phyloP scores from a whole-genome alignment of 164 flowering plant genomes.

The Stephania japonica region DNA sequence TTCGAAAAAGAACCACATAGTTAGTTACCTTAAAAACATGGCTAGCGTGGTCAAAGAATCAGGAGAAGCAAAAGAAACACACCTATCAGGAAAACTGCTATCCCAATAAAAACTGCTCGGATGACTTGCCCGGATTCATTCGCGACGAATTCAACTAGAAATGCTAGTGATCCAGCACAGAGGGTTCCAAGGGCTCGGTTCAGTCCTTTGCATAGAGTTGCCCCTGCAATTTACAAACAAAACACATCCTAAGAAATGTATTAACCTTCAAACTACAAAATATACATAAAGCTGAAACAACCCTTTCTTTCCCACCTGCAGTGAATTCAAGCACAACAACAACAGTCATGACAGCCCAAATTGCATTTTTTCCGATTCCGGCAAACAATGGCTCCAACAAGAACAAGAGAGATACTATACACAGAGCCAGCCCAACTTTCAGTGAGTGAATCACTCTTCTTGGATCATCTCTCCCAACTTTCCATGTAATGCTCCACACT shows the following conservation, averaged over 20 bases:
- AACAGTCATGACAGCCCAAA: conserved; percentile 98
- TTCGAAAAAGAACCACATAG: not conserved
- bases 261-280: not conserved
- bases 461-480: conserved; percentile 70
- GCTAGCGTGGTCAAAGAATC: not conserved
- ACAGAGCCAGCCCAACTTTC: conserved; percentile 72
- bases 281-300: not conserved
- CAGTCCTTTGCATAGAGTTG: conserved; percentile 81
- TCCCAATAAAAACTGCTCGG: conserved; percentile 61
- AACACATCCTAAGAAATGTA: not conserved
- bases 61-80: not conserved
- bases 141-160: conserved; percentile 61
- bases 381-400: conserved; percentile 66
- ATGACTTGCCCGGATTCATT: conserved; percentile 33
- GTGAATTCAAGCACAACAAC: conserved; percentile 92
- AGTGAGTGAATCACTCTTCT: conserved; percentile 63
- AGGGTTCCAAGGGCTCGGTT: conserved; percentile 90
- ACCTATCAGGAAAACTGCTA: conserved; percentile 55
- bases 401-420: conserved; percentile 73
- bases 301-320: conserved; percentile 36
- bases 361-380: conserved; percentile 65
- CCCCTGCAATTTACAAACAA: conserved; percentile 36
- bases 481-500: conserved; percentile 28
- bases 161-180: conserved; percentile 68
- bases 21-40: not conserved